phyloP scores from a whole-genome alignment of 1,139 yeast genomes.

The Hyphopichia burtonii region DNA sequence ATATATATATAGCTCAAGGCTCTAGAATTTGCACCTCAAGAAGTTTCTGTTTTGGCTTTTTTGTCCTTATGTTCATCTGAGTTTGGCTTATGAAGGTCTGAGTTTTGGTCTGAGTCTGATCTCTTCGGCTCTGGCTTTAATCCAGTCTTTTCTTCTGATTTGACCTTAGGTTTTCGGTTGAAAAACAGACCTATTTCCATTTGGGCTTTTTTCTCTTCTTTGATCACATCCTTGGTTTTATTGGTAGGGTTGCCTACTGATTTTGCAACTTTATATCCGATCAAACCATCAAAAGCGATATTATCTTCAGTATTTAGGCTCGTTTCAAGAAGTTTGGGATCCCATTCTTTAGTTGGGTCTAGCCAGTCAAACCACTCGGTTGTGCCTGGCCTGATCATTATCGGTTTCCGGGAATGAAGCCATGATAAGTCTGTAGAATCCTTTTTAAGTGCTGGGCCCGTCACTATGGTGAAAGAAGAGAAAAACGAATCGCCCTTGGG shows the following conservation, averaged over 20 bases:
- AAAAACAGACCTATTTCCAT: slow-evolving; percentile 30
- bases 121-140: background rate
- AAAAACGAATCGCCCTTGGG: slow-evolving; percentile 22
- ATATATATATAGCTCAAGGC: too few relatives aligned
- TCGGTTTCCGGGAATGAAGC: slow-evolving; percentile 80
- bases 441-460: slow-evolving; percentile 59
- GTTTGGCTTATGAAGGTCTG: too few relatives aligned
- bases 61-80: background rate
- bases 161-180: background rate
- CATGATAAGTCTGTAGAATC: slow-evolving; percentile 52
- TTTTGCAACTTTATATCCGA: slow-evolving; percentile 54
- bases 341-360: slow-evolving; percentile 44
- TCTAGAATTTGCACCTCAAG: background rate
- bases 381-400: slow-evolving; percentile 59
- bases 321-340: slow-evolving; percentile 30
- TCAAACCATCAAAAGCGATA: slow-evolving; percentile 41
- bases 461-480: slow-evolving; percentile 68
- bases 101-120: background rate
- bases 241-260: slow-evolving; percentile 65
- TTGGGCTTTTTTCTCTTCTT: slow-evolving; percentile 21
- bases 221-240: slow-evolving; percentile 46
- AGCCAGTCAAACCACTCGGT: slow-evolving; percentile 65
- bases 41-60: background rate
- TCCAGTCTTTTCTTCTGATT: background rate
- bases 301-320: slow-evolving; percentile 38